phyloP scores from a whole-genome alignment of 1,284 basidiomycete species.

The Lentinus polychrous region DNA sequence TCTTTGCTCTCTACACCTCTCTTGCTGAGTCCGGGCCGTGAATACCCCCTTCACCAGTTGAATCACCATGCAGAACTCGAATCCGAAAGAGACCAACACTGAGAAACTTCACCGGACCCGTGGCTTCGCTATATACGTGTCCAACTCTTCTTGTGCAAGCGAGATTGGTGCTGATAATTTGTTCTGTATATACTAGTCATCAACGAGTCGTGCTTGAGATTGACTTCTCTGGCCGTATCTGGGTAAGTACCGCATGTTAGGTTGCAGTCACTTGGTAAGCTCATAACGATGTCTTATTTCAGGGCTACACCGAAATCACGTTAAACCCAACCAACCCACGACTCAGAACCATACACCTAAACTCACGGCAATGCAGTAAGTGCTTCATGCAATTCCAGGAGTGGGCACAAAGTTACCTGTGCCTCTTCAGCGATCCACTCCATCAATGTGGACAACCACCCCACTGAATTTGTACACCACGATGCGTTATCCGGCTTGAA shows the following conservation, averaged over 20 bases:
- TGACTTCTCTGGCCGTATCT: conserved; percentile 74
- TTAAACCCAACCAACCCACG: conserved; percentile 73
- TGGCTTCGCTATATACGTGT: conserved; percentile 82
- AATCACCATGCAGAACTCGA: conserved; percentile 9
- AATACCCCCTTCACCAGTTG: neutral
- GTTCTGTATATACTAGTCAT: conserved; percentile 72
- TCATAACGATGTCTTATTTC: conserved; percentile 7
- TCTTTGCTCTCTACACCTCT: conserved; percentile 2
- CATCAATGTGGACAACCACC: conserved; percentile 62
- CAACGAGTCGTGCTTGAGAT: conserved; percentile 90
- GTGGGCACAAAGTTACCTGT: conserved; percentile 10
- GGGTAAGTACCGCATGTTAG: conserved; percentile 41
- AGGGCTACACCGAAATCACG: conserved; percentile 92
- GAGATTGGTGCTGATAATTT: conserved; percentile 37
- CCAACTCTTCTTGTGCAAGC: conserved; percentile 19
- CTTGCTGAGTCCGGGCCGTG: conserved; percentile 2
- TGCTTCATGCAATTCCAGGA: conserved; percentile 13
- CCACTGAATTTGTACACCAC: conserved; percentile 68
- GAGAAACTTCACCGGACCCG: conserved; percentile 71
- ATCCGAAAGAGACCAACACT: conserved; percentile 28
- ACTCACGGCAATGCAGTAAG: conserved; percentile 81
- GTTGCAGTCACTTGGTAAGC: conserved; percentile 4
- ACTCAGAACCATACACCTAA: conserved; percentile 75
- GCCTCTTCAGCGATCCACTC: conserved; percentile 57
- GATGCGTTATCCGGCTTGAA: conserved; percentile 71